Base-by-base conservation (phyloP, 768 basidiomycete species). In the Serpula lacrymans region DNA sequence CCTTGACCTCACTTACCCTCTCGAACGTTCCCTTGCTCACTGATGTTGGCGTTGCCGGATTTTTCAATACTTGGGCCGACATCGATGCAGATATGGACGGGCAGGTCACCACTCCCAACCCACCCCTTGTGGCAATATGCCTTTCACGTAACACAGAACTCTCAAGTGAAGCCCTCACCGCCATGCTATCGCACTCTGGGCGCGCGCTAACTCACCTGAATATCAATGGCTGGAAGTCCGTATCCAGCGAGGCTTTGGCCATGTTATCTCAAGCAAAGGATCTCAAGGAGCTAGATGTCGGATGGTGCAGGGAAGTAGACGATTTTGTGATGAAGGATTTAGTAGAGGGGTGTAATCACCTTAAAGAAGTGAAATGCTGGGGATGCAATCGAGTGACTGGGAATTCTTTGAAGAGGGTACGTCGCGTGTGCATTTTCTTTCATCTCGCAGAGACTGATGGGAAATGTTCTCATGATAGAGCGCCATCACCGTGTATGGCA, bases 221-320 rank as follows among this genome's bases (percentile, higher is more conserved):
- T 47, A 74, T 98, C 53, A 90, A 92, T 38, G 83, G 87, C 2
- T 81, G 87, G 79, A 83, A 83, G 54, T 74, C 74, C 3, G 69
- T 78, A 1, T 69, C 72, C 0, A 67, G 71, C 24, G 76, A 77
- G 10, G 60, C 66, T 2, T 57, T 87, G 21, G 63, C 50, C 10
- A 53, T 64, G 17, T 56, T 60, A 30, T 54, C 57, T 65, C 59
- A 26, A 8, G 68, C 60, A 12, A 54, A 49, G 3, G 63, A 71
- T 25, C 46, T 95, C 55, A 63, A 57, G 50, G 72, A 66, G 54
- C 46, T 97, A 28, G 88, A 98, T 54, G 62, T 93, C 2, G 85
- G 93, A 1, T 98, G 86, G 77, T 92, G 92, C 51, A 68, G 94
- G 34, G 73, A 76, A 16, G 71, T 88, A 28, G 84, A 93, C 43